Percentiles rank a stretch among this genome's conserved stretches.
Conservation (phyloP, 2,329 filamentous ascomycete species). For the Bipolaris gigantea region DNA sequence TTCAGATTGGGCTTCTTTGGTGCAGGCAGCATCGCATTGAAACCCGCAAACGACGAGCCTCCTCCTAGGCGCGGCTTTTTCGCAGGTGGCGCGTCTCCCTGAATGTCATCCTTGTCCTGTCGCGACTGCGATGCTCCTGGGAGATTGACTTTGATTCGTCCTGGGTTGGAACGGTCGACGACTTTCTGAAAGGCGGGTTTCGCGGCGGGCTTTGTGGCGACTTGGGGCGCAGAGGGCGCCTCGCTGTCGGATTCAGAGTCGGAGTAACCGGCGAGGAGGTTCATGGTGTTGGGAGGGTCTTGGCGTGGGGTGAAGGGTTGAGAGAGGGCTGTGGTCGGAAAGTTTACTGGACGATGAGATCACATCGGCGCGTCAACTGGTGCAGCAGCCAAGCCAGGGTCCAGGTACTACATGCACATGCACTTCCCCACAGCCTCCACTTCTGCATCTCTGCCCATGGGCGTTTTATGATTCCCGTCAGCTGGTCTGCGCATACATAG, state of each 20-base stretch:
- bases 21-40: slow-evolving; percentile 83
- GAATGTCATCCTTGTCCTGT: slow-evolving; percentile 45
- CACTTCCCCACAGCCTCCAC: slow-evolving; percentile 11
- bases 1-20: slow-evolving; percentile 63
- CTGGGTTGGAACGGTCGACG: slow-evolving; percentile 76
- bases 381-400: slow-evolving; percentile 26
- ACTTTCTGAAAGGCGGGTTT: slow-evolving; percentile 75
- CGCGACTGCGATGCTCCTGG: slow-evolving; percentile 56
- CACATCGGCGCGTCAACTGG: slow-evolving; percentile 15
- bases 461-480: slow-evolving; percentile 25
- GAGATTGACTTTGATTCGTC: slow-evolving; percentile 82
- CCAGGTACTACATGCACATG: slow-evolving; percentile 17
- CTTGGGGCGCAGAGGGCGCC: slow-evolving; percentile 34
- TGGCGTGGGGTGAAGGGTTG: background rate
- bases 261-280: slow-evolving; percentile 74
- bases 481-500: slow-evolving; percentile 36
- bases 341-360: slow-evolving; percentile 17
- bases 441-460: slow-evolving; percentile 6
- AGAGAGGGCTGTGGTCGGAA: slow-evolving; percentile 1
- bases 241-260: slow-evolving; percentile 74
- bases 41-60: slow-evolving; percentile 71
- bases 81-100: slow-evolving; percentile 56
- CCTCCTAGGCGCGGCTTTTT: slow-evolving; percentile 69
- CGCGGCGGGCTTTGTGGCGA: slow-evolving; percentile 47
- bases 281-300: slow-evolving; percentile 57